A percentile compares a stretch with the other conserved stretches of the same genome.
phyloP scores from a whole-genome alignment of 2,329 filamentous ascomycete species.

The Aspergillus candidus region DNA sequence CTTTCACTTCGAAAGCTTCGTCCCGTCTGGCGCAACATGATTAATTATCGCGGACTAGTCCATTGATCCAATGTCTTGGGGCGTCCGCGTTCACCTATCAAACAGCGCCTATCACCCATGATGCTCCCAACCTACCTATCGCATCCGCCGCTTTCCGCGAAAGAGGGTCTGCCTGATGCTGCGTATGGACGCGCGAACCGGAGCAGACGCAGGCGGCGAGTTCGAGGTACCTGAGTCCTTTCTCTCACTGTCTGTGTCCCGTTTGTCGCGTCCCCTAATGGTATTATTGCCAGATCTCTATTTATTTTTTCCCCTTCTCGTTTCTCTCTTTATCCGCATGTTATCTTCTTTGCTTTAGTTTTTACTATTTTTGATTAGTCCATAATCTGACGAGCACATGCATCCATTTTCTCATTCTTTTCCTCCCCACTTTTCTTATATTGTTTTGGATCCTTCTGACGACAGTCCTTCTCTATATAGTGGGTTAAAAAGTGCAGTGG shows the following conservation, averaged over 20 bases:
- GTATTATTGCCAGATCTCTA: too few relatives aligned
- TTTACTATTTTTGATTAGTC: not conserved
- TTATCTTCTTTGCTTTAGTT: not conserved
- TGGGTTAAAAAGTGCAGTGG: too few relatives aligned
- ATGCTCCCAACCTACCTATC: conserved; percentile 8
- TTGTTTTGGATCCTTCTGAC: not conserved
- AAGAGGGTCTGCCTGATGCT: conserved; percentile 8
- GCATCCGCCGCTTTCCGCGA: conserved; percentile 13
- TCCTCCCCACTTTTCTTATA: not conserved
- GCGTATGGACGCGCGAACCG: not conserved
- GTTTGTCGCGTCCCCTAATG: not conserved
- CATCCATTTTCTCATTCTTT: not conserved
- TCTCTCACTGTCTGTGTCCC: not conserved
- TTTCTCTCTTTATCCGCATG: not conserved
- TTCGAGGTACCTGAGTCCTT: not conserved
- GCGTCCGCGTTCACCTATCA: conserved; percentile 17
- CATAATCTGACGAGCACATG: too few relatives aligned
- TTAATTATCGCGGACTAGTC: conserved; percentile 2
- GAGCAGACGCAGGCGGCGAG: conserved; percentile 11
- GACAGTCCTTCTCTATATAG: too few relatives aligned
- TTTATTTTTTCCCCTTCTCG: not conserved
- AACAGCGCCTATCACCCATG: conserved; percentile 9
- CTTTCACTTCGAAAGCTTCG: conserved; percentile 4
- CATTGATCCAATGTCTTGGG: conserved; percentile 19
- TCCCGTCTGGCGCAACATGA: too few relatives aligned